phyloP scores from a whole-genome alignment of 164 flowering plant species.

The Kingdonia uniflora region DNA sequence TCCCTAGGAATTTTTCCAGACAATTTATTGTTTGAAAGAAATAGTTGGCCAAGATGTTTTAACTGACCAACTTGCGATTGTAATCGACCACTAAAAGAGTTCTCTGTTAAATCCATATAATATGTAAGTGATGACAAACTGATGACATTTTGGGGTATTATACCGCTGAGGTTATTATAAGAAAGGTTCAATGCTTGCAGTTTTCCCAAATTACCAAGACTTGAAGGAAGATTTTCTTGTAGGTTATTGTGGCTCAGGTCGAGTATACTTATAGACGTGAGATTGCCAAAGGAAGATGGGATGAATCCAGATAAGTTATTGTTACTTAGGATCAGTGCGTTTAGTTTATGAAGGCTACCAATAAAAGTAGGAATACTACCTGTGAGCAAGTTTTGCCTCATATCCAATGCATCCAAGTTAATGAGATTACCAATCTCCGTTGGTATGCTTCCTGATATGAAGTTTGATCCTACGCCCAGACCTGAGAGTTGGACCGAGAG shows the following conservation, averaged over 20 bases:
- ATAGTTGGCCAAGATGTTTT: background rate
- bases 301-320: background rate
- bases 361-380: background rate
- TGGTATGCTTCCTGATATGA: background rate
- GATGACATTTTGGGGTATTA: background rate
- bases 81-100: slow-evolving; percentile 1
- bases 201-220: background rate
- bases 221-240: background rate
- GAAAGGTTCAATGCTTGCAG: background rate
- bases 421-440: background rate
- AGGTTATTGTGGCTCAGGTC: background rate
- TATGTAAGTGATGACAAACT: background rate
- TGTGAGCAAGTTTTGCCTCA: background rate
- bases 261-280: background rate
- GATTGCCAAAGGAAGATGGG: background rate
- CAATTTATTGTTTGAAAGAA: background rate
- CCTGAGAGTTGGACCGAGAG: background rate
- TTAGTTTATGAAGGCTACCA: background rate
- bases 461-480: background rate
- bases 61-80: background rate
- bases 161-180: background rate
- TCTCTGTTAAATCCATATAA: background rate
- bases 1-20: slow-evolving; percentile 1
- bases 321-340: background rate
- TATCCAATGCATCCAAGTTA: background rate